Conservation (phyloP, 164 flowering plant species). For the Vitis amurensis region DNA sequence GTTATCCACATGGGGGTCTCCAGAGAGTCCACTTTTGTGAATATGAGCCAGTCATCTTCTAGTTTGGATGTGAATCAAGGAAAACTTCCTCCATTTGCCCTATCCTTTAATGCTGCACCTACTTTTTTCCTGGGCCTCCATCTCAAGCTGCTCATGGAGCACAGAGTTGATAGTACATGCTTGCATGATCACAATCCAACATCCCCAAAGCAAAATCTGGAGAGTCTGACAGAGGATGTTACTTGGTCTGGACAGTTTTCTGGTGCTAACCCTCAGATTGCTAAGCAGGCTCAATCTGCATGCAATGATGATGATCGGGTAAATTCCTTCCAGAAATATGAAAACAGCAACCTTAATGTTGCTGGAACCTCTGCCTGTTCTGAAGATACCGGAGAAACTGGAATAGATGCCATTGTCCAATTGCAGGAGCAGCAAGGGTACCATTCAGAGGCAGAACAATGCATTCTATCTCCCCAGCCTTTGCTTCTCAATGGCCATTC, state of each 20-base stretch:
- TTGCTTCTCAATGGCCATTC: constrained; percentile 20
- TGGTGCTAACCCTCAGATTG: constrained; percentile 17
- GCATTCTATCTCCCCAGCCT: constrained; percentile 15
- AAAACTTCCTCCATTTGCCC: constrained; percentile 52
- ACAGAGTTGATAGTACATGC: constrained; percentile 34
- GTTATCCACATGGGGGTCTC: constrained; percentile 24
- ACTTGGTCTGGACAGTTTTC: constrained; percentile 19
- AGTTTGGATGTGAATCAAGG: constrained; percentile 28
- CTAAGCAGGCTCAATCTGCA: constrained; percentile 20
- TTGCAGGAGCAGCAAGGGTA: constrained; percentile 18
- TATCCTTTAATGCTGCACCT: constrained; percentile 69
- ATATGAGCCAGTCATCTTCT: constrained; percentile 18
- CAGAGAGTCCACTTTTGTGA: constrained; percentile 29
- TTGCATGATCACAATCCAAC: constrained; percentile 29
- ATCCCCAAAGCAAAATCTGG: constrained; percentile 16
- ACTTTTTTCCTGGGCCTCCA: constrained; percentile 67
- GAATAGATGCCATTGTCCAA: constrained; percentile 14
- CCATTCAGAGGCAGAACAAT: constrained; percentile 17
- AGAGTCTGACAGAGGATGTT: constrained; percentile 17
- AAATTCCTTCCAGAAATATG: constrained; percentile 4
- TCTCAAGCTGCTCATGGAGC: constrained; percentile 72
- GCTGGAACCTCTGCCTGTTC: constrained; percentile 28
- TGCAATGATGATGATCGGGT: constrained; percentile 23
- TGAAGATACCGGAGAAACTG: constrained; percentile 20
- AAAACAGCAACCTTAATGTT: constrained; percentile 15